These are phyloP conservation scores for Aschersonia sp. DNA, from an alignment of 2,329 filamentous ascomycete genomes.

Conservation along the genomic window DNA sequence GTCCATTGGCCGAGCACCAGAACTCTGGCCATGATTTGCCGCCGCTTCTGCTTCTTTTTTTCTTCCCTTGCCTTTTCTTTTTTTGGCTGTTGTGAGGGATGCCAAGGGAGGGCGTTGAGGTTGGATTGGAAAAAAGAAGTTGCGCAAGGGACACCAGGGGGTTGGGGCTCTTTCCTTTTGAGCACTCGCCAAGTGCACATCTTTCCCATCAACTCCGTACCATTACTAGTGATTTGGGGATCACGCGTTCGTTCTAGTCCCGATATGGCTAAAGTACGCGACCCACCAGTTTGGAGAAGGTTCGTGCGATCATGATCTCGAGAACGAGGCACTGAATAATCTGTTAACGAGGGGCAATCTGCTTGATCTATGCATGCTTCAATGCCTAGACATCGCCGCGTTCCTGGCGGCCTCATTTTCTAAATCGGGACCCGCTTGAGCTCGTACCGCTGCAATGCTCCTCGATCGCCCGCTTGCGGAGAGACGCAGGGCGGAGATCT, in stretches of 20 bases:
- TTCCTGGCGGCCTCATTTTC: constrained; percentile 2
- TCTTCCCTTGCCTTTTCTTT: neutral
- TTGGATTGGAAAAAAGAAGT: neutral
- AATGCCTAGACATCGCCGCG: constrained; percentile 1
- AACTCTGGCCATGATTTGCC: neutral
- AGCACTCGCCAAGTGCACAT: neutral
- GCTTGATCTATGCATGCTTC: neutral
- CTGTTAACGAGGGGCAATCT: neutral
- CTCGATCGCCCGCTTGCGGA: neutral
- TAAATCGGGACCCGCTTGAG: neutral
- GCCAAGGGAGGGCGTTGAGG: constrained; percentile 3
- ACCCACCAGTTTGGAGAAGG: neutral
- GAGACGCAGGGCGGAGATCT: neutral
- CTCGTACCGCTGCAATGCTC: neutral
- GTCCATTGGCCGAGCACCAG: neutral
- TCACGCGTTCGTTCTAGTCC: neutral
- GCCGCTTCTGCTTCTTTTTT: neutral
- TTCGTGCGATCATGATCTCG: neutral
- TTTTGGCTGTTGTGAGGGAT: neutral
- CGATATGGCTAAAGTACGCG: neutral
- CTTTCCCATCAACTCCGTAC: neutral
- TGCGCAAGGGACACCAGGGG: constrained; percentile 6
- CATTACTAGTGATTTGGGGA: too few species aligned
- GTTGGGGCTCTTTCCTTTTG: constrained; percentile 4
- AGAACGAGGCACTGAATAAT: neutral